Evolutionary conservation across 768 basidiomycete species (phyloP).

Genomic region (Suillus luteus): DNA sequence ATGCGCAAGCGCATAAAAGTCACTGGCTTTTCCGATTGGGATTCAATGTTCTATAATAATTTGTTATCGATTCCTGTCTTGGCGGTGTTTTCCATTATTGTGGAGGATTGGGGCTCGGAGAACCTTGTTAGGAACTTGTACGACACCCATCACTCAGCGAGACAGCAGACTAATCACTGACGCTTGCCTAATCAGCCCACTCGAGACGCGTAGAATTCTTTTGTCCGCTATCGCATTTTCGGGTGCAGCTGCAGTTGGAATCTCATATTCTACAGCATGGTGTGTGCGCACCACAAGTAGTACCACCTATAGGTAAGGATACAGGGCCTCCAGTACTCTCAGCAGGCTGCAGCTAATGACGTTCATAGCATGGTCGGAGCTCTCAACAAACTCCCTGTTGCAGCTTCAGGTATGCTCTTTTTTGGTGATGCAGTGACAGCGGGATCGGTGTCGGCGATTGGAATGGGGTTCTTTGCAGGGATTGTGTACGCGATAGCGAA

Average conservation of each 20-base stretch:
- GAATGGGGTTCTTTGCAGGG: slow-evolving; percentile 89
- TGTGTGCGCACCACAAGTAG: slow-evolving; percentile 94
- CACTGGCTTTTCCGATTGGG: slow-evolving; percentile 97
- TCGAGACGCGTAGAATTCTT: slow-evolving; percentile 73
- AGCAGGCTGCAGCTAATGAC: slow-evolving; percentile 10
- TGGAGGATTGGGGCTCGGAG: slow-evolving; percentile 87
- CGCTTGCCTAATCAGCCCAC: slow-evolving; percentile 58
- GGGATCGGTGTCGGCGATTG: slow-evolving; percentile 86
- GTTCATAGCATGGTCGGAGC: slow-evolving; percentile 88
- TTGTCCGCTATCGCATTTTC: slow-evolving; percentile 92
- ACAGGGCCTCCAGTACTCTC: background rate
- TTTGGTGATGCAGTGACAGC: slow-evolving; percentile 89
- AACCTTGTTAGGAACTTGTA: slow-evolving; percentile 88
- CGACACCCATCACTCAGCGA: slow-evolving; percentile 33
- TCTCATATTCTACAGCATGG: slow-evolving; percentile 99
- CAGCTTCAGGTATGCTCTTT: slow-evolving; percentile 98
- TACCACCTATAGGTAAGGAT: slow-evolving; percentile 89
- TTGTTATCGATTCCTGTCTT: slow-evolving; percentile 92
- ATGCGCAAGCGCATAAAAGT: slow-evolving; percentile 97
- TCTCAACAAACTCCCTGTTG: slow-evolving; percentile 95
- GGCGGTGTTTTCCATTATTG: slow-evolving; percentile 73
- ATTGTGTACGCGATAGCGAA: slow-evolving; percentile 92
- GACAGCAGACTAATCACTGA: slow-evolving; percentile 2
- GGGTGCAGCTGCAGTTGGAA: slow-evolving; percentile 96
- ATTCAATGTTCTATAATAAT: slow-evolving; percentile 99